phyloP scores from a whole-genome alignment of 2,329 filamentous ascomycete genomes.

The Microcyclosporella mali region DNA sequence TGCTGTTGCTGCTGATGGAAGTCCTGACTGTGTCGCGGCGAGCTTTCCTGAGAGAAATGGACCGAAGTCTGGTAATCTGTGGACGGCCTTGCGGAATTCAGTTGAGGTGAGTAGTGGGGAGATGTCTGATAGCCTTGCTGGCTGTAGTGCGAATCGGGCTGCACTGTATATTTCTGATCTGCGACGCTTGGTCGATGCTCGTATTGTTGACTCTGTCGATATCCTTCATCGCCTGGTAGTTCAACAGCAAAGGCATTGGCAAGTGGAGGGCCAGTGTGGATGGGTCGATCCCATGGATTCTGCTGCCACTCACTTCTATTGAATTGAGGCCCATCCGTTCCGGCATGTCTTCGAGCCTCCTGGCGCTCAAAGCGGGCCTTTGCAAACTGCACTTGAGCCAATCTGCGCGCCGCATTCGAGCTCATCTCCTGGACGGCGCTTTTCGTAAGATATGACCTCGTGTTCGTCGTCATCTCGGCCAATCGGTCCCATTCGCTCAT shows the following conservation, averaged over 20 bases:
- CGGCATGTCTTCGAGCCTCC: conserved; percentile 33
- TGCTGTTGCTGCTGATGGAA: conserved; percentile 2
- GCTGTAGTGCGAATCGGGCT: conserved; percentile 50
- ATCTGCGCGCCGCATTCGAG: conserved; percentile 66
- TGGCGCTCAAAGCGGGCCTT: conserved; percentile 60
- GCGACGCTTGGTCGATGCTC: conserved; percentile 48
- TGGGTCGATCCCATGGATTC: conserved; percentile 27
- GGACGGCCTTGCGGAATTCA: conserved; percentile 8
- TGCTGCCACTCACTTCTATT: conserved; percentile 23
- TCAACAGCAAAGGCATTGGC: conserved; percentile 39
- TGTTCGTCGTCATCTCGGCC: conserved; percentile 92
- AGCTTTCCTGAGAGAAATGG: conserved; percentile 7
- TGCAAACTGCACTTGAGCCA: conserved; percentile 75
- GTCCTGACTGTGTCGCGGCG: conserved; percentile 19
- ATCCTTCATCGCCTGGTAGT: conserved; percentile 26
- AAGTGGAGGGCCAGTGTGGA: conserved; percentile 31
- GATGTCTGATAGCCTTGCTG: conserved; percentile 60
- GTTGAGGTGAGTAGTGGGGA: conserved; percentile 11
- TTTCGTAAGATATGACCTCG: conserved; percentile 71
- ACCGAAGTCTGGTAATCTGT: conserved; percentile 9
- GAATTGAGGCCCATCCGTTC: conserved; percentile 14
- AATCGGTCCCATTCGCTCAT: conserved; percentile 98
- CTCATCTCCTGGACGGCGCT: conserved; percentile 71
- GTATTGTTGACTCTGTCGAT: conserved; percentile 47
- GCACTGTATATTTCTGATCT: conserved; percentile 62